Conservation (phyloP, 805 yeast species). For the Kuraishia ogatae region DNA sequence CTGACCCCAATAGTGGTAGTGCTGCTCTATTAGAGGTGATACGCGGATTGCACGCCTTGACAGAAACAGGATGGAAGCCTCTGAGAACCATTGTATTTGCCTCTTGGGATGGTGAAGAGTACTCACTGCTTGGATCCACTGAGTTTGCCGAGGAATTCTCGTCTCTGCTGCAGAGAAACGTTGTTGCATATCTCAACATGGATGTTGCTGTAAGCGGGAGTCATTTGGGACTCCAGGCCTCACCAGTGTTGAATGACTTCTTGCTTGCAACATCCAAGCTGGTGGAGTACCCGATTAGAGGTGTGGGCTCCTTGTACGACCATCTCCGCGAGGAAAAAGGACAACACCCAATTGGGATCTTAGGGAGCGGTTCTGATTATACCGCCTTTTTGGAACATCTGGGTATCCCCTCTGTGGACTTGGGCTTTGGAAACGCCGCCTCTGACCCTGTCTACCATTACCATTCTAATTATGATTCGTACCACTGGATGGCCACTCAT, state of each 20-base stretch:
- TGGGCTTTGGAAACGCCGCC: conserved; percentile 38
- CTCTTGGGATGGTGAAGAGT: conserved; percentile 79
- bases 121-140: conserved; percentile 67
- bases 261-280: conserved; percentile 33
- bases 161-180: conserved; percentile 33
- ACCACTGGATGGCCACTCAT: conserved; percentile 55
- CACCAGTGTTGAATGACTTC: conserved; percentile 50
- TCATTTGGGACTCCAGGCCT: conserved; percentile 38
- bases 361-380: conserved; percentile 70
- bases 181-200: conserved; percentile 59
- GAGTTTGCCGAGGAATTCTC: conserved; percentile 65
- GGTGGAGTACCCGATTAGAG: conserved; percentile 29
- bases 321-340: conserved; percentile 24
- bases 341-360: conserved; percentile 27
- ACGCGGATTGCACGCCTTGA: conserved; percentile 44
- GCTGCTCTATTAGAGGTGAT: conserved; percentile 58
- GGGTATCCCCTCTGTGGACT: conserved; percentile 52
- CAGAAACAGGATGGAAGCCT: conserved; percentile 61
- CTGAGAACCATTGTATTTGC: conserved; percentile 59
- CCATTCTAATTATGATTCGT: conserved; percentile 69
- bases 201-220: conserved; percentile 61
- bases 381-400: conserved; percentile 51
- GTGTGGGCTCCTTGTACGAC: conserved; percentile 16
- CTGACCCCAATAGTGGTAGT: conserved; percentile 72
- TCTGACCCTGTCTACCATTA: conserved; percentile 61